Percentiles rank a stretch among this genome's conserved stretches.
Evolutionary conservation across 2,329 filamentous ascomycete species (phyloP).

Genomic region (Penicillium rolfsii): DNA sequence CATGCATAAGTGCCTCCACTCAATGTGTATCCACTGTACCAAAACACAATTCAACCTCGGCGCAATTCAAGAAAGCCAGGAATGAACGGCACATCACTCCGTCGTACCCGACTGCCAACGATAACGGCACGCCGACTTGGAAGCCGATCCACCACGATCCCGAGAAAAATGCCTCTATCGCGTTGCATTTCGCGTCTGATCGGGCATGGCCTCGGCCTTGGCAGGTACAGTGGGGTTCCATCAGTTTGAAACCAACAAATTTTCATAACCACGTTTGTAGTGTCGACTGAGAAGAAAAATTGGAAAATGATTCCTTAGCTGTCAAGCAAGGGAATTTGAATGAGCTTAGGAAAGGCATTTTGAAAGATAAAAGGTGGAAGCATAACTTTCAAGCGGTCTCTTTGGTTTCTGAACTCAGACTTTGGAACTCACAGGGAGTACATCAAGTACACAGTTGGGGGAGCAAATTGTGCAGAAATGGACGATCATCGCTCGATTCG

Average conservation of each 20-base stretch:
- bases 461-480: background rate
- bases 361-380: too few relatives aligned
- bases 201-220: background rate
- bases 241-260: too few relatives aligned
- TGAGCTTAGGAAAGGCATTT: too few relatives aligned
- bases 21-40: background rate
- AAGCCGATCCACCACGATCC: slow-evolving; percentile 16
- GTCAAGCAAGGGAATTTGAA: too few relatives aligned
- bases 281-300: too few relatives aligned
- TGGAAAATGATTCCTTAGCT: too few relatives aligned
- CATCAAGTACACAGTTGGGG: background rate
- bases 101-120: background rate
- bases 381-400: too few relatives aligned
- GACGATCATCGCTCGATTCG: slow-evolving; percentile 14
- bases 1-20: slow-evolving; percentile 2
- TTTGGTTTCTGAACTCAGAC: too few relatives aligned
- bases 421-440: too few relatives aligned
- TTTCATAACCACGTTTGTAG: too few relatives aligned
- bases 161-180: slow-evolving; percentile 6
- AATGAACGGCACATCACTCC: background rate
- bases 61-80: background rate
- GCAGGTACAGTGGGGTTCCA: background rate
- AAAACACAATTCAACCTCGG: slow-evolving; percentile 2
- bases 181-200: background rate
- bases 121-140: slow-evolving; percentile 10